phyloP scores from a whole-genome alignment of 768 basidiomycete genomes.

The Scleroderma citrinum region DNA sequence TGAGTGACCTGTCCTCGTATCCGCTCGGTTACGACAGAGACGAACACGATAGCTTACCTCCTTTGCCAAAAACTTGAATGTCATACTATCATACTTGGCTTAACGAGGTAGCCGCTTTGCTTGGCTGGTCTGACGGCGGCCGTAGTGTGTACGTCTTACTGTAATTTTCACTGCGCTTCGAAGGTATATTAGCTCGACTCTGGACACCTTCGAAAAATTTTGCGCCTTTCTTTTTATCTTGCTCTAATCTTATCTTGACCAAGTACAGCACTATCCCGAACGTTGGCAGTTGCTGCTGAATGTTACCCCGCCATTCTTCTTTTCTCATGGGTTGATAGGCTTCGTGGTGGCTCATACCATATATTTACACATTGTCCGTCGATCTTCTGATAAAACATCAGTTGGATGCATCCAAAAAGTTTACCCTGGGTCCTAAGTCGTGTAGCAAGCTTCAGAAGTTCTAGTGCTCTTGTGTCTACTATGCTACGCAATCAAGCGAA shows the following conservation, averaged over 20 bases:
- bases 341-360: neutral
- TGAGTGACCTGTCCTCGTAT: constrained; percentile 78
- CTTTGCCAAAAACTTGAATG: constrained; percentile 22
- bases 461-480: too few relatives aligned
- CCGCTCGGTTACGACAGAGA: constrained; percentile 65
- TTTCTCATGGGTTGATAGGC: too few relatives aligned
- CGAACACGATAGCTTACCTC: constrained; percentile 20
- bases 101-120: constrained; percentile 9
- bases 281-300: neutral
- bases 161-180: constrained; percentile 14
- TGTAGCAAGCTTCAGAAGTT: too few relatives aligned
- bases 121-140: constrained; percentile 25
- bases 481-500: too few relatives aligned
- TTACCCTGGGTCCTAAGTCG: too few relatives aligned
- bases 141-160: constrained; percentile 24
- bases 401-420: too few relatives aligned
- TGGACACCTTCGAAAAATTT: neutral
- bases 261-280: neutral
- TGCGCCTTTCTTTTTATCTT: neutral
- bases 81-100: constrained; percentile 2
- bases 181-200: neutral
- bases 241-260: neutral
- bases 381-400: too few relatives aligned
- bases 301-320: neutral
- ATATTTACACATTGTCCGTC: too few relatives aligned